Percentiles rank a stretch among this genome's conserved stretches.
Evolutionary conservation across 2,329 filamentous ascomycete species (phyloP).

Genomic region (Lasiodiplodia theobromae): DNA sequence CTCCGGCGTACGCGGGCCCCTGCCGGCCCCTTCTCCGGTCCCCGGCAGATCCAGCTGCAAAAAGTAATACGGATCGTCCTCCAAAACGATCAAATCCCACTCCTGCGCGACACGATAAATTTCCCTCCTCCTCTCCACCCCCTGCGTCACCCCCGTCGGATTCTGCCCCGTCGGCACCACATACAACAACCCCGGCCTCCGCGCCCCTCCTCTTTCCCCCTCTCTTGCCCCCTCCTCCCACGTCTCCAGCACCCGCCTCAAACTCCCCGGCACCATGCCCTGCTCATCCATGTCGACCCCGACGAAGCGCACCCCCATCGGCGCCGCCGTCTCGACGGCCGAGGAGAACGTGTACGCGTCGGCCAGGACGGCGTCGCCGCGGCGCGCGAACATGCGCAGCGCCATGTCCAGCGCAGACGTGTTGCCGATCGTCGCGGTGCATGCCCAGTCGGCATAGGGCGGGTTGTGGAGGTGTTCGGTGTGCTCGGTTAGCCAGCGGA

Average conservation of each 20-base stretch:
- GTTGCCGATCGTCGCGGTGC: slow-evolving; percentile 82
- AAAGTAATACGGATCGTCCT: slow-evolving; percentile 96
- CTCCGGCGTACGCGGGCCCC: too few species aligned
- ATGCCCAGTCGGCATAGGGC: slow-evolving; percentile 89
- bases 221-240: slow-evolving; percentile 67
- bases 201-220: too few species aligned
- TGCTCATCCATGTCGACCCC: slow-evolving; percentile 71
- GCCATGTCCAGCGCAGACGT: slow-evolving; percentile 86
- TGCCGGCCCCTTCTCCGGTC: too few species aligned
- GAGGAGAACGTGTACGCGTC: slow-evolving; percentile 93
- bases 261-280: slow-evolving; percentile 66
- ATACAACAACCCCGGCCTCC: too few species aligned
- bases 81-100: slow-evolving; percentile 85
- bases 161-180: slow-evolving; percentile 89
- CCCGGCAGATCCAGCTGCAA: slow-evolving; percentile 91
- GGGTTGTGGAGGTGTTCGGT: slow-evolving; percentile 89
- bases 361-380: slow-evolving; percentile 79
- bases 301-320: slow-evolving; percentile 67
- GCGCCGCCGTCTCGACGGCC: slow-evolving; percentile 71
- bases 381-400: slow-evolving; percentile 79
- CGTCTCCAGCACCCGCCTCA: slow-evolving; percentile 68
- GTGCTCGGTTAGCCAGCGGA: slow-evolving; percentile 93
- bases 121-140: slow-evolving; percentile 68
- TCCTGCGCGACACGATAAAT: slow-evolving; percentile 81
- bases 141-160: slow-evolving; percentile 85